Percentiles rank a stretch among this genome's conserved stretches.
These are phyloP conservation scores for Dittrichia graveolens DNA, from an alignment of 129 eudicot species.

Conservation along the genomic window DNA sequence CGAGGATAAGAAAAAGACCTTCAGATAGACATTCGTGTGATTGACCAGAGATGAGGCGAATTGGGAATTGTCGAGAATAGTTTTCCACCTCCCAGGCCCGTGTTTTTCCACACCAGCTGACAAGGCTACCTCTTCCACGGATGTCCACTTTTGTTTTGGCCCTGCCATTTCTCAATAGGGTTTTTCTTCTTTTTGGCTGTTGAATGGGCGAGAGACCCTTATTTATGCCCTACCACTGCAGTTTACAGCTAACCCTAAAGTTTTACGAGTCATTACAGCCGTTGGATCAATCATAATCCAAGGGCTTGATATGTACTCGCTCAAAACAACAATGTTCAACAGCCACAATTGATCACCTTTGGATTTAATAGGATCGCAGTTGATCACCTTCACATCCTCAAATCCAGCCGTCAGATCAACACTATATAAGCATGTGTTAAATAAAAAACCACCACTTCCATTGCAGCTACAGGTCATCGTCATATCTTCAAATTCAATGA, in stretches of 20 bases:
- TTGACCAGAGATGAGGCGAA: slow-evolving; percentile 24
- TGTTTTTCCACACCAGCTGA: slow-evolving; percentile 37
- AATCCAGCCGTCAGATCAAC: neutral
- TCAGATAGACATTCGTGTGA: slow-evolving; percentile 41
- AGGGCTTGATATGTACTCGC: slow-evolving; percentile 3
- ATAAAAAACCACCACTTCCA: neutral
- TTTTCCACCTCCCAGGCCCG: slow-evolving; percentile 42
- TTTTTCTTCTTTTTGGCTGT: neutral
- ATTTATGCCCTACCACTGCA: slow-evolving; percentile 3
- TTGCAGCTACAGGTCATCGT: neutral
- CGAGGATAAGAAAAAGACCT: slow-evolving; percentile 30
- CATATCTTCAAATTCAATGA: slow-evolving; percentile 8
- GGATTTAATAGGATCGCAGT: neutral
- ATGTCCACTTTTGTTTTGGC: slow-evolving; percentile 33
- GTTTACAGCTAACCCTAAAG: neutral
- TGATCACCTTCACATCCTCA: neutral
- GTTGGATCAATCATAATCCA: slow-evolving; percentile 22
- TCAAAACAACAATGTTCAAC: slow-evolving; percentile 16
- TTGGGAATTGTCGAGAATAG: slow-evolving; percentile 33
- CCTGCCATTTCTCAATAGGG: slow-evolving; percentile 8
- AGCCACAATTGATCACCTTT: neutral
- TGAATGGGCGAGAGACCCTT: neutral
- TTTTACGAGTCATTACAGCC: slow-evolving; percentile 14
- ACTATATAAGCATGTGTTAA: neutral
- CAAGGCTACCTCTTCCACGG: slow-evolving; percentile 41